Conservation (phyloP, 2,329 filamentous ascomycete genomes). For the Aschersonia sp. region DNA sequence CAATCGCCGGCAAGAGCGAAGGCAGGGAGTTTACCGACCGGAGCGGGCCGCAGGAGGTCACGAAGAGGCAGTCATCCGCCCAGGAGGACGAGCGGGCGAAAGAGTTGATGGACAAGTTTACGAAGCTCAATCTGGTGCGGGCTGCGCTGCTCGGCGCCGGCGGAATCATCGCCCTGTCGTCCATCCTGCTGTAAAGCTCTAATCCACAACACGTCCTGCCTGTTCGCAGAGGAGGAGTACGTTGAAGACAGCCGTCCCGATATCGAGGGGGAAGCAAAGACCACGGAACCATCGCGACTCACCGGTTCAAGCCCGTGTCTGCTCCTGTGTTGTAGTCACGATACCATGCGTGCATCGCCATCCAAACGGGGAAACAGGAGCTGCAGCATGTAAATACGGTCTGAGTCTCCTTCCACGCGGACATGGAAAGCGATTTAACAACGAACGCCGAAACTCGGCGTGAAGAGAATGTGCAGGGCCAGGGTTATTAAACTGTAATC, state of each 20-base stretch:
- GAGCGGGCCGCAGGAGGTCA: background rate
- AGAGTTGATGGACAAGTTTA: background rate
- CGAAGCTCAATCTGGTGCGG: background rate
- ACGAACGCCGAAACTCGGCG: too few relatives aligned
- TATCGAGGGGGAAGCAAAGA: background rate
- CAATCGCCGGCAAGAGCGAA: background rate
- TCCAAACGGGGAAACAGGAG: too few relatives aligned
- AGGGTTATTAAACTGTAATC: too few relatives aligned
- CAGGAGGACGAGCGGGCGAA: background rate
- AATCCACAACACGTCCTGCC: background rate
- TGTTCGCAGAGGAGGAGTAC: background rate
- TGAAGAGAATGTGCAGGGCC: too few relatives aligned
- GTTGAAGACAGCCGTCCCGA: background rate
- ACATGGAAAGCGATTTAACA: too few relatives aligned
- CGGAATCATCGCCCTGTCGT: background rate
- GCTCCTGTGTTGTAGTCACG: too few relatives aligned
- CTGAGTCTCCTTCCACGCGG: too few relatives aligned
- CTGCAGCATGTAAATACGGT: too few relatives aligned
- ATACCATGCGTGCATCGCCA: too few relatives aligned
- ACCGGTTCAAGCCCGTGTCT: too few relatives aligned
- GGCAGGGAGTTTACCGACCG: background rate
- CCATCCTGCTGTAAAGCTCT: background rate
- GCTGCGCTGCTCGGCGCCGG: background rate
- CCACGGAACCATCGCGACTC: too few relatives aligned
- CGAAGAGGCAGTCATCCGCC: background rate